phyloP scores from a whole-genome alignment of 129 eudicot genomes.

The Centrapalus pauciflorus region DNA sequence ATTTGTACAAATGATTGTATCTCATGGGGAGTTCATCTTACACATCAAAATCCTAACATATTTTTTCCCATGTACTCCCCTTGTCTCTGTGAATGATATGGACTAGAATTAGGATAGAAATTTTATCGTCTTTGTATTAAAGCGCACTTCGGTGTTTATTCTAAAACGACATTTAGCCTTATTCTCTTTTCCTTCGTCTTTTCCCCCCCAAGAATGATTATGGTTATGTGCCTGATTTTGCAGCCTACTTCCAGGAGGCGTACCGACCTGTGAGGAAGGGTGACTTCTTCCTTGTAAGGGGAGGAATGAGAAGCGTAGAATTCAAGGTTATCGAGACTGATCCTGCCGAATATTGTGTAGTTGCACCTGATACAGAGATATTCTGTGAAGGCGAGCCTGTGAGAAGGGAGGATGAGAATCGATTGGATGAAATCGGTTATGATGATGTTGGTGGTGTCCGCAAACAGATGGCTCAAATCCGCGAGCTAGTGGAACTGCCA shows the following conservation, averaged over 20 bases:
- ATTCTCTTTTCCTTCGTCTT: too few relatives aligned
- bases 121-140: too few relatives aligned
- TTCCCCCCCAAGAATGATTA: too few relatives aligned
- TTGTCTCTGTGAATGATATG: too few relatives aligned
- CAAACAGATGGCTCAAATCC: conserved; percentile 98
- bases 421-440: conserved; percentile 86
- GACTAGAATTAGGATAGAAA: too few relatives aligned
- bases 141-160: too few relatives aligned
- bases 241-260: conserved; percentile 90
- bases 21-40: too few relatives aligned
- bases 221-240: conserved; percentile 7
- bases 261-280: conserved; percentile 90
- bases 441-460: conserved; percentile 98
- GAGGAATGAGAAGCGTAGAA: conserved; percentile 94
- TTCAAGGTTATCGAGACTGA: conserved; percentile 88
- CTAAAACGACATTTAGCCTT: too few relatives aligned
- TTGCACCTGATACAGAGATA: conserved; percentile 97
- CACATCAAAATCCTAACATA: too few relatives aligned
- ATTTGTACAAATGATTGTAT: too few relatives aligned
- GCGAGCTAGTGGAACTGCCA: conserved; percentile 91
- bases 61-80: too few relatives aligned
- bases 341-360: conserved; percentile 91
- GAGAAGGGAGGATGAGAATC: conserved; percentile 82
- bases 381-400: conserved; percentile 97
- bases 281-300: conserved; percentile 81